phyloP scores from a whole-genome alignment of 192 early-diverging fungal genomes.

The Backusella tuberculispora region DNA sequence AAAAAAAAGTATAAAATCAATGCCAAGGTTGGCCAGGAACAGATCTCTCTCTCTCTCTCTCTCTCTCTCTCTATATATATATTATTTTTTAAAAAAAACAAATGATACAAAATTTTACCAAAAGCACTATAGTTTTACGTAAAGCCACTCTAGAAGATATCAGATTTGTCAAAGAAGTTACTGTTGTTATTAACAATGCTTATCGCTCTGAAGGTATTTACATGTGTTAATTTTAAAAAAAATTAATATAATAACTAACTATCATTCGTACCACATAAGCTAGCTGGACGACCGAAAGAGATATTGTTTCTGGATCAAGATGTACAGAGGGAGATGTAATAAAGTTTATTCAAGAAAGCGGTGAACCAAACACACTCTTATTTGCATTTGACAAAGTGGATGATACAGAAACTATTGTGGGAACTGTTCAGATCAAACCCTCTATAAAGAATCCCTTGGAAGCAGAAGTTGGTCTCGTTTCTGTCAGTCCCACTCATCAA shows the following conservation, averaged over 20 bases:
- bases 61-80: too few relatives aligned
- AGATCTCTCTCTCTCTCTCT: too few relatives aligned
- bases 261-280: constrained; percentile 8
- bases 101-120: too few relatives aligned
- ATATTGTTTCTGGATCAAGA: constrained; percentile 45
- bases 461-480: constrained; percentile 47
- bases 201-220: constrained; percentile 45
- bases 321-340: constrained; percentile 38
- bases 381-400: constrained; percentile 40
- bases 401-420: constrained; percentile 38
- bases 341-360: constrained; percentile 34
- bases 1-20: too few relatives aligned
- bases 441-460: constrained; percentile 37
- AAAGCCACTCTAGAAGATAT: not conserved
- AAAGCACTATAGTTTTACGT: too few relatives aligned
- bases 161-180: not conserved
- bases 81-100: too few relatives aligned
- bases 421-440: constrained; percentile 50
- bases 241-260: not conserved
- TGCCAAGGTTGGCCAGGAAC: too few relatives aligned
- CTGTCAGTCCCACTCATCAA: constrained; percentile 47
- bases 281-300: constrained; percentile 52
- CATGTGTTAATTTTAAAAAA: too few relatives aligned
- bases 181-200: constrained; percentile 43
- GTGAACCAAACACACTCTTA: constrained; percentile 37